These are phyloP conservation scores for Xerocomus nothofagi DNA, from an alignment of 1,284 basidiomycete species.

Conservation along the genomic window DNA sequence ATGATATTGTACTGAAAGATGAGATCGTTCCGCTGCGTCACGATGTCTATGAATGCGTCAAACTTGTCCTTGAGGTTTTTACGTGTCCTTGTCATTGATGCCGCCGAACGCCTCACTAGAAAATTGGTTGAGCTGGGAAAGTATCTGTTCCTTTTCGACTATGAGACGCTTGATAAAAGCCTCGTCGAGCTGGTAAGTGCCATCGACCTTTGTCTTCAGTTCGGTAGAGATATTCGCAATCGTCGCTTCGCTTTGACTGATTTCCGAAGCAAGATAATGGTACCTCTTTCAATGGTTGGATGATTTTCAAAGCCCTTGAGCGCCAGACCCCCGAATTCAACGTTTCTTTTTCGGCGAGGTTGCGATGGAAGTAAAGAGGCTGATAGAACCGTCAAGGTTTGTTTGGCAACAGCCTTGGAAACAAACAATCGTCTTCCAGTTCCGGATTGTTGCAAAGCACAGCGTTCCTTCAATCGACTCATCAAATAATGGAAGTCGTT, in stretches of 20 bases:
- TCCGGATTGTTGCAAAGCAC: too few species aligned
- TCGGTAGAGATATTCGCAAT: background rate
- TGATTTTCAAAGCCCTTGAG: background rate
- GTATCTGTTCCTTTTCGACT: background rate
- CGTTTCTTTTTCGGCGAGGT: too few species aligned
- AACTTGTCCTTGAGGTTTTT: background rate
- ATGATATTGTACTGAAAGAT: background rate
- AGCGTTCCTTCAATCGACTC: too few species aligned
- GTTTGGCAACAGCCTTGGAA: conserved; percentile 22
- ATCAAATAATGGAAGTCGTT: conserved; percentile 20
- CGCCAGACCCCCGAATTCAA: background rate
- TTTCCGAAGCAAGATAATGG: background rate
- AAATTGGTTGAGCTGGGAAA: background rate
- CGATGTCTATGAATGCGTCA: background rate
- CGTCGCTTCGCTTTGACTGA: background rate
- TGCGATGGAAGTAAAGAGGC: background rate
- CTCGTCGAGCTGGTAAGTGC: background rate
- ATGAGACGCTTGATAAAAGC: background rate
- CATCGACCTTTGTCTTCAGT: background rate
- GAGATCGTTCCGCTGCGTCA: background rate
- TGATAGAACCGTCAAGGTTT: background rate
- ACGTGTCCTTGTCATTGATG: too few species aligned
- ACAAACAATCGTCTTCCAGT: conserved; percentile 20
- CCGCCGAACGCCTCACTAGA: background rate
- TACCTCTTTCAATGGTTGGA: background rate